Evolutionary conservation across 2,329 filamentous ascomycete genomes (phyloP).

Genomic region (Mollisiaceae sp.): DNA sequence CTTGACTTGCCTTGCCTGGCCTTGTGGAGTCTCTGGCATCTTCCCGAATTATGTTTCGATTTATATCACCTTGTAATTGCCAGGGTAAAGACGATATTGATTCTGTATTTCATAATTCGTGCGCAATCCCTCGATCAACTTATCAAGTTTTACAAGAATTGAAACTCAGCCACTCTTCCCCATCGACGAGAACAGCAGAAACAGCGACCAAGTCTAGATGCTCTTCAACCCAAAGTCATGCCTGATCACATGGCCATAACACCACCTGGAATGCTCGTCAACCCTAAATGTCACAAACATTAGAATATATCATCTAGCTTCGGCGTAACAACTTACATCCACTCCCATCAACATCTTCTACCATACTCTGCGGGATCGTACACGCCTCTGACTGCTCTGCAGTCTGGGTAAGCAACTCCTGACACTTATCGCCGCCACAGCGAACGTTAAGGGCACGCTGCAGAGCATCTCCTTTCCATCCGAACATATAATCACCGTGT

Average conservation of each 20-base stretch:
- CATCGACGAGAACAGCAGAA: background rate
- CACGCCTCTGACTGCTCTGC: conserved; percentile 53
- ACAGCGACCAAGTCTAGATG: background rate
- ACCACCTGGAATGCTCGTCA: background rate
- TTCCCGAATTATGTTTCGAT: no score
- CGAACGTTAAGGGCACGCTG: conserved; percentile 55
- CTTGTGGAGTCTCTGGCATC: no score
- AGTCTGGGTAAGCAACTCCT: conserved; percentile 49
- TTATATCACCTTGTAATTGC: no score
- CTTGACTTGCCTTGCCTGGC: no score
- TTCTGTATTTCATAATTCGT: no score
- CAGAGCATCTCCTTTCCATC: conserved; percentile 57
- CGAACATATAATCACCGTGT: conserved; percentile 64
- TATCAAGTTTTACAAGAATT: no score
- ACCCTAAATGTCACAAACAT: background rate
- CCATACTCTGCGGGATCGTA: conserved; percentile 51
- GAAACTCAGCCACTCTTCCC: no score
- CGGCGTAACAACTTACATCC: conserved; percentile 45
- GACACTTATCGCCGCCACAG: conserved; percentile 75
- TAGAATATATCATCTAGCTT: background rate
- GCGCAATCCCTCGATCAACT: no score
- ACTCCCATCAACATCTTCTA: conserved; percentile 55
- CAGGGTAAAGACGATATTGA: no score
- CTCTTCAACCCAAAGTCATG: background rate
- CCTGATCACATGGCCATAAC: background rate